Evolutionary conservation across 495 filamentous ascomycete species (phyloP).

Genomic region (Cercophora samala): DNA sequence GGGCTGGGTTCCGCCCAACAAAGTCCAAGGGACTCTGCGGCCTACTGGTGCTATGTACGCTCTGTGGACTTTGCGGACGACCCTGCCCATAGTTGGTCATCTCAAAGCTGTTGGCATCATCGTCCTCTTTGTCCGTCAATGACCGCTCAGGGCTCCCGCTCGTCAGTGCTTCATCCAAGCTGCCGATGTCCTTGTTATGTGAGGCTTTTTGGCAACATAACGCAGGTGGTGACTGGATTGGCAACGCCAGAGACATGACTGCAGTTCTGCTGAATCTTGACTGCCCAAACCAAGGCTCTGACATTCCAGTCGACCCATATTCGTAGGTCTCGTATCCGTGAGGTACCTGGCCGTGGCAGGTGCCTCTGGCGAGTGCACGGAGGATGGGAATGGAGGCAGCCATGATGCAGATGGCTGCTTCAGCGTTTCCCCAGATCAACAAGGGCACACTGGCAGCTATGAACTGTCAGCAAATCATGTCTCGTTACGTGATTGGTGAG

Average conservation of each 20-base stretch:
- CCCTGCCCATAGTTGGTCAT: conserved; percentile 22
- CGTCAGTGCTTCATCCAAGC: conserved; percentile 17
- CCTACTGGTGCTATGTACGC: not conserved
- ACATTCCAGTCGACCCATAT: conserved; percentile 15
- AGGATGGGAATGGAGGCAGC: conserved; percentile 39
- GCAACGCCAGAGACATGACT: not conserved
- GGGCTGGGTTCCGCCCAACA: conserved; percentile 5
- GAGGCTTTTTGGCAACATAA: not conserved
- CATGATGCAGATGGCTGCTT: conserved; percentile 37
- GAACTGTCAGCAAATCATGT: not conserved
- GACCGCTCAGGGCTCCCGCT: conserved; percentile 14
- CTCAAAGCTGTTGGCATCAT: conserved; percentile 25
- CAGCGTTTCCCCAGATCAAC: conserved; percentile 29
- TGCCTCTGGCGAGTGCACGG: conserved; percentile 29
- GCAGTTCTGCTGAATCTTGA: not conserved
- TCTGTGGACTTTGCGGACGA: conserved; percentile 18
- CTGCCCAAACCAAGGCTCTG: conserved; percentile 13
- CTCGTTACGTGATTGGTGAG: too few relatives aligned
- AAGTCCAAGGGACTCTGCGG: conserved; percentile 20
- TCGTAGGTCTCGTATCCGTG: conserved; percentile 23
- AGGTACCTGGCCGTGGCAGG: not conserved
- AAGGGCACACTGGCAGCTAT: conserved; percentile 25
- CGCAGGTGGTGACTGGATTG: conserved; percentile 1
- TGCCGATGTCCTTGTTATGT: not conserved
- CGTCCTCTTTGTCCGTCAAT: conserved; percentile 5